These are phyloP conservation scores for Pyrenophora graminea DNA, from an alignment of 2,329 filamentous ascomycete species.

Conservation along the genomic window DNA sequence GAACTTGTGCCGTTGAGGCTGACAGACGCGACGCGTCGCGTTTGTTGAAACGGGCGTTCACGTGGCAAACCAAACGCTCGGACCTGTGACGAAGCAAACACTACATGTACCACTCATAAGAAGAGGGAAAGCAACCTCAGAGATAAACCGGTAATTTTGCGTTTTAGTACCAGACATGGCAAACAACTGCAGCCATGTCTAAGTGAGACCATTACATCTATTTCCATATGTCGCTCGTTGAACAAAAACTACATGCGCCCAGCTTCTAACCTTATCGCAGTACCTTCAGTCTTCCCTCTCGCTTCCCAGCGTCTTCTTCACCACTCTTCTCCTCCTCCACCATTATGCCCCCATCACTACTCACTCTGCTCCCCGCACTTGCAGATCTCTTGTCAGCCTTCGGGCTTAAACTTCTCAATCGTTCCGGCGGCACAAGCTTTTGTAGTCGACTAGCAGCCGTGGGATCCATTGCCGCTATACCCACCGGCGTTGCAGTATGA, in stretches of 20 bases:
- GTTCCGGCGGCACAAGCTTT: slow-evolving; percentile 19
- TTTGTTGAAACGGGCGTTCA: slow-evolving; percentile 13
- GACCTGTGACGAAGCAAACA: not conserved
- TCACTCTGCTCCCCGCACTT: slow-evolving; percentile 24
- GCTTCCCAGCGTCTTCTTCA: not conserved
- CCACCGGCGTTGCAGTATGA: slow-evolving; percentile 41
- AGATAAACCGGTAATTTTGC: too few relatives aligned
- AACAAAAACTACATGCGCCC: too few relatives aligned
- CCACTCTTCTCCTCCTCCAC: slow-evolving; percentile 43
- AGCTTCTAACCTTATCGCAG: too few relatives aligned
- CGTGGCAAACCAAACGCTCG: slow-evolving; percentile 5
- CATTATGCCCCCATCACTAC: slow-evolving; percentile 45
- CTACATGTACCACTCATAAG: too few relatives aligned
- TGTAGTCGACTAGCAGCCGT: slow-evolving; percentile 37
- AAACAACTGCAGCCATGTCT: too few relatives aligned
- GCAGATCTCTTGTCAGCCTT: slow-evolving; percentile 10
- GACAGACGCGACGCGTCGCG: slow-evolving; percentile 12
- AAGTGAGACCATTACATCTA: too few relatives aligned
- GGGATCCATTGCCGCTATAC: slow-evolving; percentile 45
- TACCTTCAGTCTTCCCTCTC: too few relatives aligned
- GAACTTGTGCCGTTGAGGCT: not conserved
- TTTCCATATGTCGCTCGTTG: too few relatives aligned
- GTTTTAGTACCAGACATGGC: too few relatives aligned
- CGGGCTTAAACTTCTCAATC: slow-evolving; percentile 42
- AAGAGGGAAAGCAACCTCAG: too few relatives aligned